Conservation (phyloP, 208 protist species). For the Trypanosoma conorhini region DNA sequence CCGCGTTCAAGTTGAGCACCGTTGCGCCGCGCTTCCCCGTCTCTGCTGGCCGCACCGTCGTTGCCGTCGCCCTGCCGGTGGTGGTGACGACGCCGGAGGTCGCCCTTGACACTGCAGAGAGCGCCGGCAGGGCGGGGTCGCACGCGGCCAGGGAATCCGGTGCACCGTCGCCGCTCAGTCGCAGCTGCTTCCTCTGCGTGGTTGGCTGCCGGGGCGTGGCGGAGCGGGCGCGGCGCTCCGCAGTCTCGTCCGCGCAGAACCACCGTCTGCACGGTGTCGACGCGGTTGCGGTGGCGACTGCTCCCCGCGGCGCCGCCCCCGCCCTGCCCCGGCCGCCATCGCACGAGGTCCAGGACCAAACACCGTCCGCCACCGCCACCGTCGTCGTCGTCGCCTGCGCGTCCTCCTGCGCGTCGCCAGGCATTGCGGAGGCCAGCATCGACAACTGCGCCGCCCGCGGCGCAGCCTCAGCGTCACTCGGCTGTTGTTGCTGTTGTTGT, state of each 20-base stretch:
- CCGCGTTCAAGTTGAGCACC: constrained; percentile 40
- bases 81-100: constrained; percentile 1
- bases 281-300: not conserved
- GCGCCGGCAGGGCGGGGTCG: constrained; percentile 13
- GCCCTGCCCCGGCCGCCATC: not conserved
- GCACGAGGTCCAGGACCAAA: constrained; percentile 4
- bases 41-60: not conserved
- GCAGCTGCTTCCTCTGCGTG: constrained; percentile 8
- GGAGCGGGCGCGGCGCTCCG: not conserved
- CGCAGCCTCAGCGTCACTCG: too few relatives aligned
- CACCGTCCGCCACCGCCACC: not conserved
- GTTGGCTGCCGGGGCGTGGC: constrained; percentile 19
- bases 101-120: constrained; percentile 2
- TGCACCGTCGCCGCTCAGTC: constrained; percentile 10
- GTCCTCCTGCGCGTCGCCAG: not conserved
- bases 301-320: not conserved
- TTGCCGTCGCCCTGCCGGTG: not conserved
- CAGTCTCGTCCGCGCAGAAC: not conserved
- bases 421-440: not conserved
- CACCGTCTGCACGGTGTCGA: constrained; percentile 10
- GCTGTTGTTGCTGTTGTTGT: not conserved
- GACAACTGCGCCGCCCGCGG: constrained; percentile 4
- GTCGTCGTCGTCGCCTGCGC: not conserved
- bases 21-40: constrained; percentile 18
- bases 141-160: constrained; percentile 38